Evolutionary conservation across 768 basidiomycete genomes (phyloP), one percentile per base, ranked within the genome.

Genomic region (Suillus ampliporus): DNA sequence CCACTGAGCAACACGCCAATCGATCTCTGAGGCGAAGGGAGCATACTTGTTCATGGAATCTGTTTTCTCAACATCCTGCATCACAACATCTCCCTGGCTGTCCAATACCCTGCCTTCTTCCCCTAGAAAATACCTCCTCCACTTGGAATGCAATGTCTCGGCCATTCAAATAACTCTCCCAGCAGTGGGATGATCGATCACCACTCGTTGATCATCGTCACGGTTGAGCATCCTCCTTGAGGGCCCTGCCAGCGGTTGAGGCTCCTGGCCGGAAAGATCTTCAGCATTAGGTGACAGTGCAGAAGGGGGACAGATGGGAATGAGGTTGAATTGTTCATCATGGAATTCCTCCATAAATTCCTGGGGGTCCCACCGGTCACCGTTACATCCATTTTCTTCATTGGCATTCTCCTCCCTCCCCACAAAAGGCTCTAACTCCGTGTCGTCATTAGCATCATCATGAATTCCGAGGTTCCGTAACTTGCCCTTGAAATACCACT

Each of bases 401-500:
- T 37, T 10, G 11, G 35, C 35, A 37, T 37, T 37, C 35, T 37
- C 5, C 35, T 37, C 35, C 35, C 11, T 10, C 35, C 35, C 35
- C 11, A 37, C 35, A 37, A 37, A 37, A 37, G 35, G 35, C 35
- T 37, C 35, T 37, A 37, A 37, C 35, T 37, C 35, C 10, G 26
- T 31, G 28, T 23, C 26, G 14, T 53, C 26, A 15, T 28, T 21
- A 28, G 26, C 52, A 9, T 53, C 52, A 5, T 37, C 52, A 23
- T 19, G 23, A 11, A 31, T 23, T 11, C 28, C n/a, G 26, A 60
- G 46, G 15, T 34, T 28, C 34, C n/a, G 23, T 37, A 46, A 44
- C 44, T 60, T 60, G 21, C n/a, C 58, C 28, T 60, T 60, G 17
- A 15, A 26, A 37, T 60, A 60, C 58, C 44, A 46, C 46, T 48